A percentile compares a stretch with the other conserved stretches of the same genome.
phyloP scores from a whole-genome alignment of 2,329 filamentous ascomycete genomes.

The Chaetomium sp. region DNA sequence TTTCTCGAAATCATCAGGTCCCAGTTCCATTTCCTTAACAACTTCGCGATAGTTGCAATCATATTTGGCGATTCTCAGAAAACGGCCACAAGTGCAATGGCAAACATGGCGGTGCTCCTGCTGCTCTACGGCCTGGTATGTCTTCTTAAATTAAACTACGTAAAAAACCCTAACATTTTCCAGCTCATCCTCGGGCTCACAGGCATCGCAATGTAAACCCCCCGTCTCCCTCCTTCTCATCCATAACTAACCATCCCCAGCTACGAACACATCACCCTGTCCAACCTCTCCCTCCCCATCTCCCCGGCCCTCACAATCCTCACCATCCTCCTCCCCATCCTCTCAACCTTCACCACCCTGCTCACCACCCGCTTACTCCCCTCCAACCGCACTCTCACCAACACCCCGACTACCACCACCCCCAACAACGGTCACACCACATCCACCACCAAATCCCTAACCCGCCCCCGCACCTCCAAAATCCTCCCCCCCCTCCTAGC shows the following conservation, averaged over 20 bases:
- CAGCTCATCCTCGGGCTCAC: conserved; percentile 18
- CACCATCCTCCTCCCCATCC: conserved; percentile 36
- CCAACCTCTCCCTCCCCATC: conserved; percentile 37
- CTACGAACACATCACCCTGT: conserved; percentile 34
- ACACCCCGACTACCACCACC: conserved; percentile 7
- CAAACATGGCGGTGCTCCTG: neutral
- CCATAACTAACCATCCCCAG: conserved; percentile 22
- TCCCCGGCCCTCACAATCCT: conserved; percentile 32
- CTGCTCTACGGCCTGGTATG: conserved; percentile 1
- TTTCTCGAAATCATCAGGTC: too few relatives aligned
- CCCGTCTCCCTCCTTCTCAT: conserved; percentile 14
- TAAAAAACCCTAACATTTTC: neutral
- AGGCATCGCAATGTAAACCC: conserved; percentile 29
- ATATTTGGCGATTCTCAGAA: too few relatives aligned
- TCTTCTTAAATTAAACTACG: too few relatives aligned
- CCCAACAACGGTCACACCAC: neutral
- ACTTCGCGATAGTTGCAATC: too few relatives aligned
- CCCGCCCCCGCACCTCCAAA: conserved; percentile 29
- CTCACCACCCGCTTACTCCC: conserved; percentile 30
- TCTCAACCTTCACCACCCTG: conserved; percentile 33
- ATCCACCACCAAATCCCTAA: conserved; percentile 32
- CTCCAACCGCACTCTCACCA: conserved; percentile 9
- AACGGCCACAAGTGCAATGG: too few relatives aligned
- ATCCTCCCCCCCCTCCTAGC: neutral
- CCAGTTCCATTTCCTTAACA: too few relatives aligned